phyloP scores from a whole-genome alignment of 2,329 filamentous ascomycete genomes.

The Calonectria ilicicola region DNA sequence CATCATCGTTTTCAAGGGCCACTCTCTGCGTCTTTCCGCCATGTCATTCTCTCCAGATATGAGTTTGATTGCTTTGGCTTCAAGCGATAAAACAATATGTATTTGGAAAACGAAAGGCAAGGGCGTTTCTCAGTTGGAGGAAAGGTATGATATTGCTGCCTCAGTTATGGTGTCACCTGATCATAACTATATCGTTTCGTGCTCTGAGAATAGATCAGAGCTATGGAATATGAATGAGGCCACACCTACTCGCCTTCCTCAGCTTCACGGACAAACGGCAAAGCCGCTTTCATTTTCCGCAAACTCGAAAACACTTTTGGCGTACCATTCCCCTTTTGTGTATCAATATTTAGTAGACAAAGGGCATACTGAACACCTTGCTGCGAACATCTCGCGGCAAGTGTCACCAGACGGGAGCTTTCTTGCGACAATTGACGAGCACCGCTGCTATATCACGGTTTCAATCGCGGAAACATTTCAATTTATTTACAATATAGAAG shows the following conservation, averaged over 20 bases:
- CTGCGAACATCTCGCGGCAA: not conserved
- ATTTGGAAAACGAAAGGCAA: not conserved
- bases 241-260: not conserved
- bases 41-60: not conserved
- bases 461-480: not conserved
- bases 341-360: not conserved
- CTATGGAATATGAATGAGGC: not conserved
- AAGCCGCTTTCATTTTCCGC: not conserved
- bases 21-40: not conserved
- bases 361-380: not conserved
- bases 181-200: not conserved
- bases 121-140: not conserved
- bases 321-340: not conserved
- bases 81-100: not conserved
- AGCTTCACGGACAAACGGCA: not conserved
- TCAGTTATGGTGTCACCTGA: not conserved
- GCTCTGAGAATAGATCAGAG: not conserved
- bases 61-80: not conserved
- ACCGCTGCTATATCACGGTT: not conserved
- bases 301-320: not conserved
- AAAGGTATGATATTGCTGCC: not conserved
- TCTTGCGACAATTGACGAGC: not conserved
- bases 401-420: not conserved
- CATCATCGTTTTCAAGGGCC: not conserved
- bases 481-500: not conserved